A percentile compares a stretch with the other conserved stretches of the same genome.
These are phyloP conservation scores for Poronia punctata DNA, from an alignment of 495 filamentous ascomycete genomes.

Conservation along the genomic window DNA sequence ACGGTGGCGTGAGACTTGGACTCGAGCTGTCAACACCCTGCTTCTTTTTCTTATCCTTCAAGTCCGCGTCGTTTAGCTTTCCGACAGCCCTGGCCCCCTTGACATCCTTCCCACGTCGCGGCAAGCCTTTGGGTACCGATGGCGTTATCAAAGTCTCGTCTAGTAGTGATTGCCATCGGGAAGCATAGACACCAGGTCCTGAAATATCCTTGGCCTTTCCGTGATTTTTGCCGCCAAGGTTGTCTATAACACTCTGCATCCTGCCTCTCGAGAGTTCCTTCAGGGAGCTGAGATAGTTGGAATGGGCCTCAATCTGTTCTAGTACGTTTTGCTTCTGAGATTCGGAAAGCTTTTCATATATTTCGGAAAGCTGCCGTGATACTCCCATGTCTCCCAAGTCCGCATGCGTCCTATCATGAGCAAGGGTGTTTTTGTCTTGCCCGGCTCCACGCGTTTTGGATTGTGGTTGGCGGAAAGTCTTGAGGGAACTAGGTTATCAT, in stretches of 20 bases:
- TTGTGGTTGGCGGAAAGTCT: not conserved
- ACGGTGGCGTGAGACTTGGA: constrained; percentile 15
- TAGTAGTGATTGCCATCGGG: constrained; percentile 56
- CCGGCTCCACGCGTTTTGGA: too few species aligned
- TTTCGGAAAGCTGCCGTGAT: constrained; percentile 33
- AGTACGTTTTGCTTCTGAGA: constrained; percentile 28
- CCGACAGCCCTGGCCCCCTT: constrained; percentile 42
- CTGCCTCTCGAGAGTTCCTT: constrained; percentile 39
- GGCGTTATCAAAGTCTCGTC: constrained; percentile 55
- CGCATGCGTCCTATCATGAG: not conserved
- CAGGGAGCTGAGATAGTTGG: constrained; percentile 44
- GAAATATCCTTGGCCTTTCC: constrained; percentile 18
- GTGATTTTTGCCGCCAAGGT: constrained; percentile 16
- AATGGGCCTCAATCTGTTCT: constrained; percentile 43
- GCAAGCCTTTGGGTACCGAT: constrained; percentile 29
- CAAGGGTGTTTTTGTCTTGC: not conserved
- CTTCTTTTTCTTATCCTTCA: constrained; percentile 16
- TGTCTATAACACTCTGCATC: constrained; percentile 38
- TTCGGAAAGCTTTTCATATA: constrained; percentile 39
- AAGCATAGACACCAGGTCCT: constrained; percentile 58
- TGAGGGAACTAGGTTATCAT: constrained; percentile 10
- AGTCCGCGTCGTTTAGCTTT: constrained; percentile 35
- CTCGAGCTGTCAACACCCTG: too few species aligned
- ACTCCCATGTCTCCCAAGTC: constrained; percentile 39
- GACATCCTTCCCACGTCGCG: constrained; percentile 46